phyloP scores from a whole-genome alignment of 768 basidiomycete species.

The Clitopilus hobsonii region DNA sequence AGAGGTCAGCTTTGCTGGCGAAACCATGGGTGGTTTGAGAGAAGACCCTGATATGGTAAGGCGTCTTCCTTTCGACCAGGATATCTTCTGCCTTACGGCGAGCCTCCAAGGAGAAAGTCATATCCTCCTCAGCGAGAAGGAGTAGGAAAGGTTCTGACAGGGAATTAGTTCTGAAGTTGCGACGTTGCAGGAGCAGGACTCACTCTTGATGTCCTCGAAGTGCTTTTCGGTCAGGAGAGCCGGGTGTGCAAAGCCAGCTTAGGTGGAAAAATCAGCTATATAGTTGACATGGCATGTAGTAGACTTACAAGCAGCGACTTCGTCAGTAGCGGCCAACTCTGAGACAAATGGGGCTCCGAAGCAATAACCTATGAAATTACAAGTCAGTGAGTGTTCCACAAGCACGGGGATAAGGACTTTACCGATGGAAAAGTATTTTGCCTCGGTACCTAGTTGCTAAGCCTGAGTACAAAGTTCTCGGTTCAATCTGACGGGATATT shows the following conservation, averaged over 20 bases:
- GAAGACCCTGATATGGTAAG: slow-evolving; percentile 57
- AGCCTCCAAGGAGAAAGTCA: slow-evolving; percentile 45
- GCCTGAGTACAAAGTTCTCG: not conserved
- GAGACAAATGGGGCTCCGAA: slow-evolving; percentile 53
- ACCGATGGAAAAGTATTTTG: not conserved
- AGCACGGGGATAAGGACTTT: not conserved
- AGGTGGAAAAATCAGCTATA: not conserved
- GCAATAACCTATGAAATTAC: slow-evolving; percentile 42
- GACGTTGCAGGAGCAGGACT: slow-evolving; percentile 33
- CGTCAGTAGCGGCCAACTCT: slow-evolving; percentile 38
- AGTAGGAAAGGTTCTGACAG: not conserved
- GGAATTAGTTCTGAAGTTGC: not conserved
- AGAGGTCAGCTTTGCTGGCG: slow-evolving; percentile 39
- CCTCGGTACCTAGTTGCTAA: not conserved
- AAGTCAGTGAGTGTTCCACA: not conserved
- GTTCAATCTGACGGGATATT: not conserved
- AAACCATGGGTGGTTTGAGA: slow-evolving; percentile 47
- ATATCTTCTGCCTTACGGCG: slow-evolving; percentile 56
- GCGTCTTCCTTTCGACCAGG: slow-evolving; percentile 41
- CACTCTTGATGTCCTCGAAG: slow-evolving; percentile 39
- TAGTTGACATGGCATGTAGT: not conserved
- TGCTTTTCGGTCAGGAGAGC: slow-evolving; percentile 41
- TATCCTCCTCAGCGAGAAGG: slow-evolving; percentile 36
- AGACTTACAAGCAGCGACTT: slow-evolving; percentile 41
- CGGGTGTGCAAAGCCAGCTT: slow-evolving; percentile 58